A percentile compares a stretch with the other conserved stretches of the same genome.
phyloP scores from a whole-genome alignment of 2,329 filamentous ascomycete species.

The Aspergillus sp. region DNA sequence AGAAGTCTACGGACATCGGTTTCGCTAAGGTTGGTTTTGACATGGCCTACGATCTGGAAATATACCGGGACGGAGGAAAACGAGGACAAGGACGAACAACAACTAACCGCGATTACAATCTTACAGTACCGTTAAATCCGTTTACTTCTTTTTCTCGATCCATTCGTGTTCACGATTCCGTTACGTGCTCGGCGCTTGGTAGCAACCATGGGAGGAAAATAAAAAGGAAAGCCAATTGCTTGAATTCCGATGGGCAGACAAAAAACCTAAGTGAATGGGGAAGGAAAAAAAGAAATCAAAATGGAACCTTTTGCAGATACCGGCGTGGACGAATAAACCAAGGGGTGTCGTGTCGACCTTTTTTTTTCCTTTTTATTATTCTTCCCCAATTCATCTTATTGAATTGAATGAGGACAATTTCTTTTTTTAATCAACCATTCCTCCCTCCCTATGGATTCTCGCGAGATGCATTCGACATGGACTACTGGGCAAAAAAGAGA shows the following conservation, averaged over 20 bases:
- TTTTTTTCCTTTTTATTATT: constrained; percentile 23
- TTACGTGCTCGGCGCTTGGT: constrained; percentile 26
- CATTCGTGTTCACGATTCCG: constrained; percentile 26
- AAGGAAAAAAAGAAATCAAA: constrained; percentile 11
- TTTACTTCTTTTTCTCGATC: constrained; percentile 18
- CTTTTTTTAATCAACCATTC: too few species aligned
- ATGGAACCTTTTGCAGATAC: constrained; percentile 21
- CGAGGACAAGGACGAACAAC: background rate
- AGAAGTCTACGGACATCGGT: constrained; percentile 64
- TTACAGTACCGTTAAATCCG: constrained; percentile 31
- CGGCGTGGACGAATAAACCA: constrained; percentile 27
- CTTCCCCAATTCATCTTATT: constrained; percentile 6
- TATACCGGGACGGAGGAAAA: background rate
- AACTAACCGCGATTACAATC: background rate
- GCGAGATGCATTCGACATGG: background rate
- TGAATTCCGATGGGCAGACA: constrained; percentile 8
- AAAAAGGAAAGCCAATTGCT: constrained; percentile 9
- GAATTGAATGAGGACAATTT: constrained; percentile 9
- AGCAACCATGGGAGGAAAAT: constrained; percentile 8
- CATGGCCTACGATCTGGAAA: background rate
- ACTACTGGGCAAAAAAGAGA: background rate
- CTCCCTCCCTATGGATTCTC: too few species aligned
- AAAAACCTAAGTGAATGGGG: constrained; percentile 3
- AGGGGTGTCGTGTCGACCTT: constrained; percentile 26
- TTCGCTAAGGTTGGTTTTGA: constrained; percentile 59